Conservation (phyloP, 108 stramenopile genomes). For the Schizochytrium sp. region DNA sequence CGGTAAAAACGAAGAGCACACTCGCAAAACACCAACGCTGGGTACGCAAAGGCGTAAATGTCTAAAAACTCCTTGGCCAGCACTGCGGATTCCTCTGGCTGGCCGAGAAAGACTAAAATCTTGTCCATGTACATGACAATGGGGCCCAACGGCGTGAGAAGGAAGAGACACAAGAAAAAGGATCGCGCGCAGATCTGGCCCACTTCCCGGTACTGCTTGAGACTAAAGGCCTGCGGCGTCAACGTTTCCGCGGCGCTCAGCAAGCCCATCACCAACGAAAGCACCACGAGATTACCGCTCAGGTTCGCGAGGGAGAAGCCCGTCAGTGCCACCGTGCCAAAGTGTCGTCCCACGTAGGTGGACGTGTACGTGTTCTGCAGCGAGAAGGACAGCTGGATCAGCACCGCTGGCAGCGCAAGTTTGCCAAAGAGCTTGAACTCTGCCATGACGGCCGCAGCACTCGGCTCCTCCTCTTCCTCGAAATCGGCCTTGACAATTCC, state of each 20-base stretch:
- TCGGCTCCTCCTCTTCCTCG: not conserved
- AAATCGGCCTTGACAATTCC: too few species aligned
- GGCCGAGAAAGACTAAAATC: not conserved
- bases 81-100: not conserved
- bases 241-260: not conserved
- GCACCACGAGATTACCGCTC: not conserved
- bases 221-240: not conserved
- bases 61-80: not conserved
- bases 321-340: not conserved
- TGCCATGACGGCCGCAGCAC: not conserved
- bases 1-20: not conserved
- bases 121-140: not conserved
- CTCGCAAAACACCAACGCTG: not conserved
- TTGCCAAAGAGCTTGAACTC: constrained; percentile 5
- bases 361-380: not conserved
- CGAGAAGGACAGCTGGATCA: not conserved
- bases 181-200: not conserved
- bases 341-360: not conserved
- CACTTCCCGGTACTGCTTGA: not conserved
- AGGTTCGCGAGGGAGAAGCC: not conserved
- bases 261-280: not conserved
- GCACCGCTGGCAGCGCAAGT: not conserved
- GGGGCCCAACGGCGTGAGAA: not conserved
- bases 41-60: constrained; percentile 15
- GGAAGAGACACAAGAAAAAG: not conserved